These are phyloP conservation scores for Globisporangium spiculum DNA, from an alignment of 352 stramenopile species.

Conservation along the genomic window DNA sequence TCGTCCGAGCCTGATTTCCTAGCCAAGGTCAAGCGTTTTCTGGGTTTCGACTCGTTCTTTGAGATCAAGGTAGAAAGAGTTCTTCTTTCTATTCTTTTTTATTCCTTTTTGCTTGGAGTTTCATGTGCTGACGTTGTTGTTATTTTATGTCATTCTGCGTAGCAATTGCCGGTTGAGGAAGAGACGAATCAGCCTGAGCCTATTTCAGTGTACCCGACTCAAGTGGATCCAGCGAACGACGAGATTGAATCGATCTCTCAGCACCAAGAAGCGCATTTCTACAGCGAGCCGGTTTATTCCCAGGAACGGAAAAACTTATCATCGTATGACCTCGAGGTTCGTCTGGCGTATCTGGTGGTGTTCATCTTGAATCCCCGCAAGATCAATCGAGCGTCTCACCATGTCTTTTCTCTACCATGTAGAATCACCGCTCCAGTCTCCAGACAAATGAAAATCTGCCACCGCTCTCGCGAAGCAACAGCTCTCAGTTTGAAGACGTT, in stretches of 20 bases:
- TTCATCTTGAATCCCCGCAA: no score
- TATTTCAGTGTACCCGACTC: not conserved
- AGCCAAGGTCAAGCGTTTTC: constrained; percentile 48
- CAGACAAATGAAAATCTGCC: constrained; percentile 8
- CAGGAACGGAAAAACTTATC: constrained; percentile 2
- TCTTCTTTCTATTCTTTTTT: not conserved
- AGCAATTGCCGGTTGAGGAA: constrained; percentile 6
- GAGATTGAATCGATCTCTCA: not conserved
- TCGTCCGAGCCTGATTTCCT: constrained; percentile 36
- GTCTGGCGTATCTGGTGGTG: not conserved
- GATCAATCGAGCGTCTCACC: not conserved
- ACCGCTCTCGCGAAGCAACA: constrained; percentile 14
- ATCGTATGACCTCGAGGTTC: constrained; percentile 13
- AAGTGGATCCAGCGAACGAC: constrained; percentile 10
- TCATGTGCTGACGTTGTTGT: not conserved
- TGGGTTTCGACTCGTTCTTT: constrained; percentile 70
- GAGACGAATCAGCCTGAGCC: constrained; percentile 5
- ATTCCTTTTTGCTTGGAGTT: not conserved
- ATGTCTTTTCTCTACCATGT: not conserved
- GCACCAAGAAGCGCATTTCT: not conserved
- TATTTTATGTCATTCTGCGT: not conserved
- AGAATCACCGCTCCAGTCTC: constrained; percentile 8
- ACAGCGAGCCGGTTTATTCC: not conserved
- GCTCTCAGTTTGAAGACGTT: constrained; percentile 40
- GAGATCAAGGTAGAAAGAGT: constrained; percentile 47